phyloP scores from a whole-genome alignment of 2,329 filamentous ascomycete species.

The Alternaria longipes region DNA sequence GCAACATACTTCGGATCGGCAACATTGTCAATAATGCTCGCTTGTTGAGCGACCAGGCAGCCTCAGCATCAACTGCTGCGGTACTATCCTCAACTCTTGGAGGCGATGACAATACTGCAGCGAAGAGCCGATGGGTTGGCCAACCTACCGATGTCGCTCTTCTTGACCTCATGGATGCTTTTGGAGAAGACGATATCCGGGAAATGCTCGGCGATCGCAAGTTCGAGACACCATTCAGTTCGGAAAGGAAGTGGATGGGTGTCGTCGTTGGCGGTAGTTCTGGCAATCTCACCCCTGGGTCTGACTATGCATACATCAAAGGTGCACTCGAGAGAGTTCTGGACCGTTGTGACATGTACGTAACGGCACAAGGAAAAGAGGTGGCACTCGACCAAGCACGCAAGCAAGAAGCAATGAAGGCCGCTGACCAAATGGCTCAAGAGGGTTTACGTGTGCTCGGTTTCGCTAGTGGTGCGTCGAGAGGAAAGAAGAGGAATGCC shows the following conservation, averaged over 20 bases:
- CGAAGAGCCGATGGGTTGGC: conserved; percentile 90
- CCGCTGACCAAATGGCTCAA: conserved; percentile 85
- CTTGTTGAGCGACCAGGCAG: conserved; percentile 75
- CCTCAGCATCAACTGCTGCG: conserved; percentile 75
- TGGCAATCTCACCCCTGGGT: conserved; percentile 64
- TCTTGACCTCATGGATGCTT: conserved; percentile 88
- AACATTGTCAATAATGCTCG: conserved; percentile 97
- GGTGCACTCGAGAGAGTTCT: conserved; percentile 90
- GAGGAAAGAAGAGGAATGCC: conserved; percentile 35
- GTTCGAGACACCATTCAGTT: conserved; percentile 93
- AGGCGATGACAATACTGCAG: conserved; percentile 64
- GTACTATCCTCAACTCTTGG: conserved; percentile 86
- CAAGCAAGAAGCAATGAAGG: conserved; percentile 76
- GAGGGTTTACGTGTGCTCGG: conserved; percentile 90
- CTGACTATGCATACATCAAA: conserved; percentile 92
- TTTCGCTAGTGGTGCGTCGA: conserved; percentile 83
- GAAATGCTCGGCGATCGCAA: conserved; percentile 83
- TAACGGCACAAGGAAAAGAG: conserved; percentile 86
- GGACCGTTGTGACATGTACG: conserved; percentile 86
- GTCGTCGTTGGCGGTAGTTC: conserved; percentile 72
- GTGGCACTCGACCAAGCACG: conserved; percentile 81
- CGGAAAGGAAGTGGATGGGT: conserved; percentile 99
- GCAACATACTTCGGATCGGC: conserved; percentile 86
- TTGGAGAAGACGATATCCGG: conserved; percentile 90
- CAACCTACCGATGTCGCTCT: conserved; percentile 98